Percentiles rank a stretch among this genome's conserved stretches.
Evolutionary conservation across 1,284 basidiomycete species (phyloP).

Genomic region (Inonotus obliquus): DNA sequence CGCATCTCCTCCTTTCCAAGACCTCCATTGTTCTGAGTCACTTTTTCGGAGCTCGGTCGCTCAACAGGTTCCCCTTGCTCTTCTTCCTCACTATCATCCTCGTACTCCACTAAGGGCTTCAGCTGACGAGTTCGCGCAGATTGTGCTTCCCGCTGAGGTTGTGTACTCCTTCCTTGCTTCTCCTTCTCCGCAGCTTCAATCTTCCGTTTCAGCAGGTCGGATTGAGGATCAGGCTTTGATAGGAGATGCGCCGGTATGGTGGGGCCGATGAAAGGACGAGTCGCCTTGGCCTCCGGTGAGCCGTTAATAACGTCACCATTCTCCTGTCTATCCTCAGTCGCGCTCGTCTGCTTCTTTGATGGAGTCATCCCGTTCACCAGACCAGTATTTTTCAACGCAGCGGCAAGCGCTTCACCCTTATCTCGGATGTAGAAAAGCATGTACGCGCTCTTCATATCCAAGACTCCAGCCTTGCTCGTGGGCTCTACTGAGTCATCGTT

Average conservation of each 20-base stretch:
- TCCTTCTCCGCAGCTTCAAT: slow-evolving; percentile 43
- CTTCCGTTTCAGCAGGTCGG: slow-evolving; percentile 53
- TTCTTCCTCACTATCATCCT: slow-evolving; percentile 17
- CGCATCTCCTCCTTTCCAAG: neutral
- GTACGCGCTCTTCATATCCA: slow-evolving; percentile 81
- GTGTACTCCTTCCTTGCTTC: slow-evolving; percentile 21
- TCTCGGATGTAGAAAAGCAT: slow-evolving; percentile 88
- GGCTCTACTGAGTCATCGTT: slow-evolving; percentile 82
- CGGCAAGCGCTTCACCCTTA: slow-evolving; percentile 66
- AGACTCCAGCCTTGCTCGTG: slow-evolving; percentile 36
- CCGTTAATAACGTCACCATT: slow-evolving; percentile 20
- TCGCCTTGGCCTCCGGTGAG: slow-evolving; percentile 30
- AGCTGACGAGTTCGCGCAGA: slow-evolving; percentile 24
- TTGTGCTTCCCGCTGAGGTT: slow-evolving; percentile 14
- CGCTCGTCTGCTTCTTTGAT: slow-evolving; percentile 10
- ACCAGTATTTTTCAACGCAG: slow-evolving; percentile 37
- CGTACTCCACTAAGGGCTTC: slow-evolving; percentile 16
- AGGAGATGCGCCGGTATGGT: slow-evolving; percentile 44
- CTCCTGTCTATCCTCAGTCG: slow-evolving; percentile 15
- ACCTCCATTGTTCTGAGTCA: slow-evolving; percentile 1
- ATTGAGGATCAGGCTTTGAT: slow-evolving; percentile 50
- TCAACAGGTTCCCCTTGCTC: slow-evolving; percentile 14
- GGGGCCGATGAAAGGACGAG: slow-evolving; percentile 59
- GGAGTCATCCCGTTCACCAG: neutral
- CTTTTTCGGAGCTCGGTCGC: neutral